Evolutionary conservation across 2,329 filamentous ascomycete species (phyloP).

Genomic region (Acephala macrosclerotiorum): DNA sequence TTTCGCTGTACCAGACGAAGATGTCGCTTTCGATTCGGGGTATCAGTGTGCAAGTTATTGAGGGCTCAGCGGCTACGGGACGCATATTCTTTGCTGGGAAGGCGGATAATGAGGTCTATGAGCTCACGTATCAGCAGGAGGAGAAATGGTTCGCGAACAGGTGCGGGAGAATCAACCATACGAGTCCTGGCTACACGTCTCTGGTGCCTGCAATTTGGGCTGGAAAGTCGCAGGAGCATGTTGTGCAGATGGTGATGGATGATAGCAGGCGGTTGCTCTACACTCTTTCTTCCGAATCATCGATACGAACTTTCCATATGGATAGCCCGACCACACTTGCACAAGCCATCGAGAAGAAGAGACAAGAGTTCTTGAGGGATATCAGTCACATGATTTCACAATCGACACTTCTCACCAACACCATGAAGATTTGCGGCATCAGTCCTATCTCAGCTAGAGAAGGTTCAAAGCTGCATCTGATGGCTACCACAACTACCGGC

Average conservation of each 20-base stretch:
- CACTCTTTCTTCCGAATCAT: conserved; percentile 86
- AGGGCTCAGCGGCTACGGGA: conserved; percentile 78
- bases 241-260: conserved; percentile 85
- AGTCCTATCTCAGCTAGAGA: conserved; percentile 83
- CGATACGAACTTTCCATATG: conserved; percentile 91
- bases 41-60: conserved; percentile 78
- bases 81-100: conserved; percentile 92
- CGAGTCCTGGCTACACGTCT: conserved; percentile 73
- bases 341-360: conserved; percentile 68
- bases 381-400: conserved; percentile 87
- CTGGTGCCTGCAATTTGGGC: conserved; percentile 65
- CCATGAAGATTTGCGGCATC: conserved; percentile 81
- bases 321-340: conserved; percentile 67
- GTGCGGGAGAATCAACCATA: conserved; percentile 90
- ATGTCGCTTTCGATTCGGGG: conserved; percentile 83
- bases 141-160: conserved; percentile 95
- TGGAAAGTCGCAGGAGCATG: conserved; percentile 63
- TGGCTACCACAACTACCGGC: conserved; percentile 89
- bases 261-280: conserved; percentile 90
- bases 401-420: conserved; percentile 73
- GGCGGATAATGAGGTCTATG: conserved; percentile 85
- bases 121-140: conserved; percentile 95
- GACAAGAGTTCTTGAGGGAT: conserved; percentile 69
- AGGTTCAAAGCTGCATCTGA: conserved; percentile 83
- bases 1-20: conserved; percentile 86